These are phyloP conservation scores for Mycena sp. DNA, from an alignment of 1,284 basidiomycete species.

Conservation along the genomic window DNA sequence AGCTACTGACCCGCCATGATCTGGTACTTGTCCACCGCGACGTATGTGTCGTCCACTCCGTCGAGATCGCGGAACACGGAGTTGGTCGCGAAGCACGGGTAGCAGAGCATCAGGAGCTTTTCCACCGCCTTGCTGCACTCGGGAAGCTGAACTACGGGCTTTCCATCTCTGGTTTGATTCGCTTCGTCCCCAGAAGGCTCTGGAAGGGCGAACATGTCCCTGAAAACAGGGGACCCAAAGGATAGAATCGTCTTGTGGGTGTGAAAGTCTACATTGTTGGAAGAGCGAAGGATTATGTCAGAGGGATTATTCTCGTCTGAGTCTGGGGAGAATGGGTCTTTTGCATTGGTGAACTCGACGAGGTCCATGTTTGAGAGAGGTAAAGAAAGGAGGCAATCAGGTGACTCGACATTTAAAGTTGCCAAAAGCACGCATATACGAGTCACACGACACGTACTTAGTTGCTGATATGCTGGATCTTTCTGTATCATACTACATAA, in stretches of 20 bases:
- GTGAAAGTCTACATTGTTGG: slow-evolving; percentile 23
- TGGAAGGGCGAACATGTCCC: slow-evolving; percentile 22
- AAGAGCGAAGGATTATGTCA: slow-evolving; percentile 21
- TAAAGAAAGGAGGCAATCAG: too few relatives aligned
- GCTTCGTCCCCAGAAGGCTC: neutral
- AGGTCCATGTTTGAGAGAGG: too few relatives aligned
- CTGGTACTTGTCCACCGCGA: slow-evolving; percentile 12
- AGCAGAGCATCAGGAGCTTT: slow-evolving; percentile 21
- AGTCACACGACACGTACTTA: too few relatives aligned
- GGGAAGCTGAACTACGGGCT: neutral
- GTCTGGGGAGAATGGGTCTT: slow-evolving; percentile 10
- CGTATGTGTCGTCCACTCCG: slow-evolving; percentile 21
- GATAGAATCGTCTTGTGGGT: slow-evolving; percentile 18
- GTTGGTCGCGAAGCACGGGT: slow-evolving; percentile 11
- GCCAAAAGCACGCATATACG: too few relatives aligned
- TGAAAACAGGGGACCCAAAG: slow-evolving; percentile 22
- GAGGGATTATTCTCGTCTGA: slow-evolving; percentile 12
- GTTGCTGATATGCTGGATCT: too few relatives aligned
- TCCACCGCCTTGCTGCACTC: slow-evolving; percentile 8
- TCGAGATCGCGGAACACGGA: slow-evolving; percentile 8
- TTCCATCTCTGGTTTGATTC: slow-evolving; percentile 10
- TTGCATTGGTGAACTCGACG: too few relatives aligned
- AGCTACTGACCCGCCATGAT: neutral
- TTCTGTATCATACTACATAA: too few relatives aligned
- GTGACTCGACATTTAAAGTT: too few relatives aligned